These are phyloP conservation scores for Rhizoctonia solani DNA, from an alignment of 1,284 basidiomycete genomes.

Conservation along the genomic window DNA sequence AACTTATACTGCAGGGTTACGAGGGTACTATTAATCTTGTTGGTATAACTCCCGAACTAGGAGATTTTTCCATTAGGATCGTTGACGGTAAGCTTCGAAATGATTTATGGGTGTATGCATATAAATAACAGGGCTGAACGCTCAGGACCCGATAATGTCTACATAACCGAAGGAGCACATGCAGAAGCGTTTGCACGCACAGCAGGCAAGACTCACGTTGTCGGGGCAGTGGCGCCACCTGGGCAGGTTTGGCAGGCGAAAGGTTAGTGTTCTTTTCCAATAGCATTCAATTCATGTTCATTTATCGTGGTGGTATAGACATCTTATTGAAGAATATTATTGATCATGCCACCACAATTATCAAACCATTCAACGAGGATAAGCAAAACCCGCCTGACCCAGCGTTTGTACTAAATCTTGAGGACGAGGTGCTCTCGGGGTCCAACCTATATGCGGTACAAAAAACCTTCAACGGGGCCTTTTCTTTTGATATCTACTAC, in stretches of 20 bases:
- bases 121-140: constrained; percentile 3
- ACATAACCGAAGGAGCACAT: constrained; percentile 58
- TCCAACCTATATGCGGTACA: constrained; percentile 87
- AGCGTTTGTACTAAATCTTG: constrained; percentile 73
- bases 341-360: constrained; percentile 58
- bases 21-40: constrained; percentile 67
- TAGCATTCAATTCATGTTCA: not conserved
- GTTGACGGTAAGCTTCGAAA: constrained; percentile 64
- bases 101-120: not conserved
- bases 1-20: constrained; percentile 59
- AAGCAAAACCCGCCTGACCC: constrained; percentile 68
- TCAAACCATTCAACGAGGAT: constrained; percentile 60
- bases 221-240: constrained; percentile 64
- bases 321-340: constrained; percentile 66
- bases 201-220: constrained; percentile 72
- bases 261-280: constrained; percentile 51
- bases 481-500: constrained; percentile 85
- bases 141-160: constrained; percentile 62
- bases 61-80: constrained; percentile 79
- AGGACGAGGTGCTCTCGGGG: constrained; percentile 69
- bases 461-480: constrained; percentile 79
- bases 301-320: constrained; percentile 52
- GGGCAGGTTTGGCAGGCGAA: constrained; percentile 84
- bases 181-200: constrained; percentile 63
- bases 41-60: constrained; percentile 76